Evolutionary conservation across 2,329 filamentous ascomycete species (phyloP).

Genomic region (Diaporthe ampelina): DNA sequence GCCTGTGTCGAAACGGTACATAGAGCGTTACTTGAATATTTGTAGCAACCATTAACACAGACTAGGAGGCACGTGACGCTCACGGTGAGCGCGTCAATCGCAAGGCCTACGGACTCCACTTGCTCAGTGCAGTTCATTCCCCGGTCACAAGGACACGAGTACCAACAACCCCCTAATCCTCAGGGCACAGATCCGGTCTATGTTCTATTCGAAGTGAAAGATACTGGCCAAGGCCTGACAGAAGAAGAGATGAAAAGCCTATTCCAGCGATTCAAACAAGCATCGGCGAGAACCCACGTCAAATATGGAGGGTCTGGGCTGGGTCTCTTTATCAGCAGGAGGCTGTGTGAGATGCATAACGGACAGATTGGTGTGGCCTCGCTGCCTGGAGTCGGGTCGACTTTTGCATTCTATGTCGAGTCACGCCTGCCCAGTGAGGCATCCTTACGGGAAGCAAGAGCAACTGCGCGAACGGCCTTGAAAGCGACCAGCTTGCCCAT

Average conservation of each 20-base stretch:
- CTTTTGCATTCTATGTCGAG: conserved; percentile 82
- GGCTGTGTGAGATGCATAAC: conserved; percentile 84
- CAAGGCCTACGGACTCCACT: conserved; percentile 55
- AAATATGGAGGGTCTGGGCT: conserved; percentile 82
- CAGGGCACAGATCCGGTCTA: conserved; percentile 65
- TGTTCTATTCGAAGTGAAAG: conserved; percentile 80
- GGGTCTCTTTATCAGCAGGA: conserved; percentile 82
- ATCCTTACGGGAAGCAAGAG: conserved; percentile 57
- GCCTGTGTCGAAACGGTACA: no score
- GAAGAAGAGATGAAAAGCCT: conserved; percentile 77
- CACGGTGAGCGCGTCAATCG: conserved; percentile 59
- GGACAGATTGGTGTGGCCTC: conserved; percentile 83
- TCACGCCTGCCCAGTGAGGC: conserved; percentile 60
- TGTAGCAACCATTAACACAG: no score
- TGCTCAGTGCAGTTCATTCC: conserved; percentile 74
- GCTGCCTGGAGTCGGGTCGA: conserved; percentile 78
- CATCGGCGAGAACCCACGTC: conserved; percentile 78
- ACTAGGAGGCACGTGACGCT: conserved; percentile 64
- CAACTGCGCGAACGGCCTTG: conserved; percentile 52
- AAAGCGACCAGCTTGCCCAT: conserved; percentile 45
- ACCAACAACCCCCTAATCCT: conserved; percentile 51
- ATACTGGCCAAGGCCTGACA: conserved; percentile 80
- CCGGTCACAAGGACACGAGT: conserved; percentile 61
- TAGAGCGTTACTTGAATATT: no score
- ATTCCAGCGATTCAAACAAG: conserved; percentile 82